Conservation (phyloP, 2,329 filamentous ascomycete genomes). For the Venturia oleaginea region DNA sequence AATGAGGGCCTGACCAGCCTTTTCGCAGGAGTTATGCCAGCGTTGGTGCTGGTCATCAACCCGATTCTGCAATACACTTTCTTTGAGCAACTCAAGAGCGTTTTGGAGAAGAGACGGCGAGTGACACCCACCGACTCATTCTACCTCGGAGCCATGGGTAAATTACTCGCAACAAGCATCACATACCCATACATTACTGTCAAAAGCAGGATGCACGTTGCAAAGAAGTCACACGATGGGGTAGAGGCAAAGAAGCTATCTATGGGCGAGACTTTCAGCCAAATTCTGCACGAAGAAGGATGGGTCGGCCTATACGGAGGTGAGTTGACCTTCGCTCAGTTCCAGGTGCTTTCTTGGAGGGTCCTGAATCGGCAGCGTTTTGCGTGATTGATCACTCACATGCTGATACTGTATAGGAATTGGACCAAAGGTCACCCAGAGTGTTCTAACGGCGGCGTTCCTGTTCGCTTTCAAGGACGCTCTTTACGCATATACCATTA, state of each 20-base stretch:
- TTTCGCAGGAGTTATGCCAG: conserved; percentile 87
- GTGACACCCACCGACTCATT: conserved; percentile 84
- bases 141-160: conserved; percentile 82
- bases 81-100: conserved; percentile 96
- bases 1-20: conserved; percentile 79
- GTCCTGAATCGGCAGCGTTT: neutral
- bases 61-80: conserved; percentile 98
- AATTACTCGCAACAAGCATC: conserved; percentile 84
- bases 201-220: conserved; percentile 96
- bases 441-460: conserved; percentile 90
- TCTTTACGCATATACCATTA: conserved; percentile 74
- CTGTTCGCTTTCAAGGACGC: conserved; percentile 98
- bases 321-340: no score
- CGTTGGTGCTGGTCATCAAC: conserved; percentile 91
- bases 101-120: conserved; percentile 64
- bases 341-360: no score
- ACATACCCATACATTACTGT: conserved; percentile 99
- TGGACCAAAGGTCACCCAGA: conserved; percentile 92
- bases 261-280: conserved; percentile 65
- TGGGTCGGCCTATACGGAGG: conserved; percentile 88
- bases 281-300: conserved; percentile 83
- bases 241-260: conserved; percentile 51
- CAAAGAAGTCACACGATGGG: conserved; percentile 51
- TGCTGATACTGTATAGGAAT: conserved; percentile 53
- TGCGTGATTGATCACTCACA: neutral